Base-by-base conservation (phyloP, 2,329 filamentous ascomycete species). In the Aureobasidium leucospermi region DNA sequence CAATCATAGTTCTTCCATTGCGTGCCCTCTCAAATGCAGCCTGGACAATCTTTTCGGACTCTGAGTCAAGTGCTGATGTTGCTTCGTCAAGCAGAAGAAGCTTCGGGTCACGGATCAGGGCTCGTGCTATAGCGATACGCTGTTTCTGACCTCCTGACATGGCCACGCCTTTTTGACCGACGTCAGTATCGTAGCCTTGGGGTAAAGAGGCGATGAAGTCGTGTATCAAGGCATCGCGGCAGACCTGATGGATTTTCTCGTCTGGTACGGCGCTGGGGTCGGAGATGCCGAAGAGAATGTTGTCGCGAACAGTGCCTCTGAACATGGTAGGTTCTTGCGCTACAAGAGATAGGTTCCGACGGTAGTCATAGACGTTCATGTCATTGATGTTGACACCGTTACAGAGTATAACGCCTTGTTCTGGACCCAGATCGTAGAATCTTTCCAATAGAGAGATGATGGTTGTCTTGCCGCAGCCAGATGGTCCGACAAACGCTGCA, bases 211-310 rank as follows among this genome's bases (percentile, higher is more conserved):
- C 73, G 65, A 90, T 86, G 23, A 82, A 83, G 34, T 89, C 84
- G 71, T 89, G 85, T 63, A 90, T 87, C 67, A 87, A 86, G 32
- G 86, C 86, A 15, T 87, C 73, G 60, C 79, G 79, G 67, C 86
- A 89, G 0, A 86, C 86, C 58, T 83, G 81, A 63, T 85, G 78
- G 49, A 89, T 84, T 47, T 88, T 85, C 8, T 76, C 80, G 0
- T 78, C 73, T 7, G 48, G 15, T 4, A 51, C 34, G 23, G 34
- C 16, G 9, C 6, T 15, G 11, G 48, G 48, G 23, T 39, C 19
- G 8, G 48, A 19, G 13, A 51, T 6, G 9, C 48, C 48, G 6
- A 51, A 72, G 61, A 76, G 73, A 64, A 90, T 86, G 23, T 81
- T 83, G 34, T 89, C 83, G 71, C 89, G 85, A 63, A 90, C 87